phyloP scores from a whole-genome alignment of 2,329 filamentous ascomycete species.

The Pseudopithomyces chartarum region DNA sequence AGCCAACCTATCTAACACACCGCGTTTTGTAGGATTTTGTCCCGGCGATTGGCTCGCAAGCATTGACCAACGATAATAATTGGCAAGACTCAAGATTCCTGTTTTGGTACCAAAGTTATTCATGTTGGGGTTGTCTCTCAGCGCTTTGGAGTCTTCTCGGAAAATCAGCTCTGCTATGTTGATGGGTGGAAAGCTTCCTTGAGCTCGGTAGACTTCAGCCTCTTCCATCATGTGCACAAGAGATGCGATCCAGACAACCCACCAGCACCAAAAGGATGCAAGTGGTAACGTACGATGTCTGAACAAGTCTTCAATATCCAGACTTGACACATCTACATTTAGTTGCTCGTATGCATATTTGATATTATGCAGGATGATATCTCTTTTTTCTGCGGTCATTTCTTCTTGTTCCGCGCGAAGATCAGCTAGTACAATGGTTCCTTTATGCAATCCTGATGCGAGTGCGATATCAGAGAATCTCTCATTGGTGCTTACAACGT shows the following conservation, averaged over 20 bases:
- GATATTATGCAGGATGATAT: neutral
- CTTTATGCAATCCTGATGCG: neutral
- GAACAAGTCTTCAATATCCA: neutral
- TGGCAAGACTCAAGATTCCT: neutral
- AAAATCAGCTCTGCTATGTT: neutral
- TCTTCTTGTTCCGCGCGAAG: neutral
- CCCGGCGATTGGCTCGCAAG: neutral
- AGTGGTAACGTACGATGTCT: neutral
- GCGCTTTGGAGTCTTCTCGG: neutral
- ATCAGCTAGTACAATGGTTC: neutral
- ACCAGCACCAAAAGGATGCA: slow-evolving; percentile 7
- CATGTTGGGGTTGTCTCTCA: neutral
- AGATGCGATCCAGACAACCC: slow-evolving; percentile 3
- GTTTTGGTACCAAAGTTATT: neutral
- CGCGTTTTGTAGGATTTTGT: neutral
- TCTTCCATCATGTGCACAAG: neutral
- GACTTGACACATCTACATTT: neutral
- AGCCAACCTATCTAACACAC: neutral
- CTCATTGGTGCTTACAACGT: neutral
- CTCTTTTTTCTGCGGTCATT: neutral
- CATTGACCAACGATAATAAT: slow-evolving; percentile 2
- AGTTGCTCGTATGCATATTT: neutral
- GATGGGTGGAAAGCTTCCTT: neutral
- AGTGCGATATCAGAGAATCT: neutral
- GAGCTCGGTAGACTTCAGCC: neutral